These are phyloP conservation scores for Luffa aegyptiaca DNA, from an alignment of 306 rosid genomes.

Conservation along the genomic window DNA sequence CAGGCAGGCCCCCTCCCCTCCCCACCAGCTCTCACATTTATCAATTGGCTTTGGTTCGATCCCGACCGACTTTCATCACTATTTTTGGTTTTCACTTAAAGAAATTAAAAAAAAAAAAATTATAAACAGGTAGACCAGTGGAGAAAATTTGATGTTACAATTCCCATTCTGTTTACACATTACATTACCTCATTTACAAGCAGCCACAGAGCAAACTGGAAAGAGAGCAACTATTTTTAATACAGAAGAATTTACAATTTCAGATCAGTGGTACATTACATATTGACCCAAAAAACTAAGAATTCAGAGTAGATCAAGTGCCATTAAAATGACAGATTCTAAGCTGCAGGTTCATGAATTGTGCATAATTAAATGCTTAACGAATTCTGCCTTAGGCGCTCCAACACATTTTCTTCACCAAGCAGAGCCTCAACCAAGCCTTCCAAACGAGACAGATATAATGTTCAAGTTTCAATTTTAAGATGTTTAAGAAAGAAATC, in stretches of 20 bases:
- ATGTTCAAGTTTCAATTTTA: not conserved
- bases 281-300: not conserved
- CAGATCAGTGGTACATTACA: not conserved
- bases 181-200: not conserved
- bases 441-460: conserved; percentile 16
- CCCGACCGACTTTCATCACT: not conserved
- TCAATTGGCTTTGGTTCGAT: not conserved
- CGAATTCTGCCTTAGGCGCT: conserved; percentile 29
- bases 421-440: conserved; percentile 68
- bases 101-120: too few species aligned
- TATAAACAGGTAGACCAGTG: not conserved
- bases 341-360: not conserved
- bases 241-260: not conserved
- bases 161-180: not conserved
- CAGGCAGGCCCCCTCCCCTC: not conserved
- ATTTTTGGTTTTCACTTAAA: too few species aligned
- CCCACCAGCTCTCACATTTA: not conserved
- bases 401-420: conserved; percentile 52
- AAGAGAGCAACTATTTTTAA: not conserved
- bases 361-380: not conserved
- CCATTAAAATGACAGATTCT: not conserved
- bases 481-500: not conserved
- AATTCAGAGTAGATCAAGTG: not conserved
- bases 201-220: not conserved
- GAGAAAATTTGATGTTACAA: not conserved